Evolutionary conservation across 2,329 filamentous ascomycete genomes (phyloP).

Genomic region (Diaporthe nobilis): DNA sequence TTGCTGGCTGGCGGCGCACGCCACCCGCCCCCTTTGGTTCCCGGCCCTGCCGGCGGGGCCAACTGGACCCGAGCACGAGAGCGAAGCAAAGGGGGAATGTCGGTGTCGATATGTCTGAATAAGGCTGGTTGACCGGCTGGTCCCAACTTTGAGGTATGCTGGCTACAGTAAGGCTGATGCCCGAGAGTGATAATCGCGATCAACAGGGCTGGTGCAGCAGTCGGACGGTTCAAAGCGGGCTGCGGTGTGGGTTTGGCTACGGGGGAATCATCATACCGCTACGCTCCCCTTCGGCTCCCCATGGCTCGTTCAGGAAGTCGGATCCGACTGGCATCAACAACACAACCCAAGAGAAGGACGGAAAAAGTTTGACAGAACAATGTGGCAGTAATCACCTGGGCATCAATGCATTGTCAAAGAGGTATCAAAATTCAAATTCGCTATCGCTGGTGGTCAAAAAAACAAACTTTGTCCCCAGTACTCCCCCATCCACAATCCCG

Average conservation of each 20-base stretch:
- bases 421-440: slow-evolving; percentile 29
- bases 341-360: not conserved
- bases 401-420: not conserved
- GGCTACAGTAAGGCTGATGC: no score
- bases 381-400: not conserved
- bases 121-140: not conserved
- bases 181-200: not conserved
- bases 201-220: not conserved
- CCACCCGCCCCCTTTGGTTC: not conserved
- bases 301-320: not conserved
- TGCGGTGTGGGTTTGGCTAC: not conserved
- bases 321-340: not conserved
- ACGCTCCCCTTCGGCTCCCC: not conserved
- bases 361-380: not conserved
- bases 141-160: no score
- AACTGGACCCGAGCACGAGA: slow-evolving; percentile 6
- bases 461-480: not conserved
- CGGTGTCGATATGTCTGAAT: no score
- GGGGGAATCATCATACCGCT: not conserved
- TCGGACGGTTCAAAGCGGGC: not conserved
- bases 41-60: slow-evolving; percentile 3
- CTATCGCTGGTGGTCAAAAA: not conserved
- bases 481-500: not conserved
- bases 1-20: not conserved
- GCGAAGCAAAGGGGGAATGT: not conserved